These are phyloP conservation scores for Talaromyces sp. DNA, from an alignment of 2,329 filamentous ascomycete species.

Conservation along the genomic window DNA sequence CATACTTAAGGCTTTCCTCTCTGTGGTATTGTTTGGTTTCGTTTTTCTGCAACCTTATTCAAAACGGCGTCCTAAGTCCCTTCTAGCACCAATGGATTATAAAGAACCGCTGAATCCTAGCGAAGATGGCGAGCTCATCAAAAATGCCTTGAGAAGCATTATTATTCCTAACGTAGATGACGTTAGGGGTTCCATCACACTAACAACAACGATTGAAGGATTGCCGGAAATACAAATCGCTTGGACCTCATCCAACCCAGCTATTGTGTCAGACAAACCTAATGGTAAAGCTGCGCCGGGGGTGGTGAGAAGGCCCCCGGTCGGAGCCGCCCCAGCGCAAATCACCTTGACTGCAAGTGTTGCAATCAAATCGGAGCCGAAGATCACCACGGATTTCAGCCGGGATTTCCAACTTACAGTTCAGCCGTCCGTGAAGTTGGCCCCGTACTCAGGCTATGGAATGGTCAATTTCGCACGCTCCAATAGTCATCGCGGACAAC, in stretches of 20 bases:
- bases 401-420: background rate
- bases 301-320: background rate
- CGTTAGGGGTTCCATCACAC: background rate
- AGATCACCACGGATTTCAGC: background rate
- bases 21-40: background rate
- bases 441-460: background rate
- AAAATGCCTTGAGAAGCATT: background rate
- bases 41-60: background rate
- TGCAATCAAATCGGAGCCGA: background rate
- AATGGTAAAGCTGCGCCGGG: background rate
- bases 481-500: background rate
- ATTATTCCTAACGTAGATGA: background rate
- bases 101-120: background rate
- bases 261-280: slow-evolving; percentile 1
- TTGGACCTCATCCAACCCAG: background rate
- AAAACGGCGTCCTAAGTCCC: background rate
- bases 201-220: background rate
- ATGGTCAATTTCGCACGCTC: slow-evolving; percentile 4
- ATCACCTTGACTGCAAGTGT: slow-evolving; percentile 4
- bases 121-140: background rate
- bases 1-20: background rate
- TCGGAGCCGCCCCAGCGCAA: background rate
- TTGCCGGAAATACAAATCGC: background rate
- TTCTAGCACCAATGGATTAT: background rate
- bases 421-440: background rate